These are phyloP conservation scores for Aphanomyces invadans DNA, from an alignment of 352 stramenopile species.

Conservation along the genomic window DNA sequence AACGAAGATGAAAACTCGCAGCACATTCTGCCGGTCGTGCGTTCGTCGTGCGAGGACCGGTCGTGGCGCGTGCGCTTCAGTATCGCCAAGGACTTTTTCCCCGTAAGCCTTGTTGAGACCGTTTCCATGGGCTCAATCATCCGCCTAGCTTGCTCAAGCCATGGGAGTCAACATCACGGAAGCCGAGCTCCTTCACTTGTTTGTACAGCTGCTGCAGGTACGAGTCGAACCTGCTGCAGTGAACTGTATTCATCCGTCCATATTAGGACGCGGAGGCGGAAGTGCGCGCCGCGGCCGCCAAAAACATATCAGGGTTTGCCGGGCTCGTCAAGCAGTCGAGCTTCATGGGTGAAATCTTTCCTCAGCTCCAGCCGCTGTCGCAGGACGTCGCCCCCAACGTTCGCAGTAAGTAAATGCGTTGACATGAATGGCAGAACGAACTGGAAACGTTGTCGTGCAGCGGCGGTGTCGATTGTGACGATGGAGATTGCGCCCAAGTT, in stretches of 20 bases:
- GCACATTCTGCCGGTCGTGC: slow-evolving; percentile 67
- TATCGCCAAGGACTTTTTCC: slow-evolving; percentile 90
- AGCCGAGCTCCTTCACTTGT: slow-evolving; percentile 85
- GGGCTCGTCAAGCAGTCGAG: slow-evolving; percentile 85
- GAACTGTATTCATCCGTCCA: not conserved
- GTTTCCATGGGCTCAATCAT: slow-evolving; percentile 9
- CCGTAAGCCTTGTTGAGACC: slow-evolving; percentile 44
- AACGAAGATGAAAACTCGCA: slow-evolving; percentile 66
- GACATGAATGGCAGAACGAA: not conserved
- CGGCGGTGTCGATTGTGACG: slow-evolving; percentile 69
- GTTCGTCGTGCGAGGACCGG: slow-evolving; percentile 70
- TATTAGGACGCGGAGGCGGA: slow-evolving; percentile 85
- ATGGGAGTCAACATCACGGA: slow-evolving; percentile 77
- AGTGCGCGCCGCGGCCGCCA: slow-evolving; percentile 86
- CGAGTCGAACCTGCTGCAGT: too few relatives aligned
- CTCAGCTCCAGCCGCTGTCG: slow-evolving; percentile 82
- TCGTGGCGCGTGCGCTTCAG: slow-evolving; percentile 92
- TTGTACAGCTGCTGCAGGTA: slow-evolving; percentile 85
- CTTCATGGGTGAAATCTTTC: slow-evolving; percentile 86
- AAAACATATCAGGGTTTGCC: slow-evolving; percentile 90
- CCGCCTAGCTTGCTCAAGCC: slow-evolving; percentile 46
- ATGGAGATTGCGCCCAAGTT: slow-evolving; percentile 93
- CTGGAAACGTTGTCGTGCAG: slow-evolving; percentile 25
- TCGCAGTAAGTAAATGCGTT: slow-evolving; percentile 53
- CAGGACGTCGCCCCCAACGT: slow-evolving; percentile 89